Evolutionary conservation across 306 rosid species (phyloP), one percentile per base, ranked within the genome.

Genomic region (Sicyos edulis): DNA sequence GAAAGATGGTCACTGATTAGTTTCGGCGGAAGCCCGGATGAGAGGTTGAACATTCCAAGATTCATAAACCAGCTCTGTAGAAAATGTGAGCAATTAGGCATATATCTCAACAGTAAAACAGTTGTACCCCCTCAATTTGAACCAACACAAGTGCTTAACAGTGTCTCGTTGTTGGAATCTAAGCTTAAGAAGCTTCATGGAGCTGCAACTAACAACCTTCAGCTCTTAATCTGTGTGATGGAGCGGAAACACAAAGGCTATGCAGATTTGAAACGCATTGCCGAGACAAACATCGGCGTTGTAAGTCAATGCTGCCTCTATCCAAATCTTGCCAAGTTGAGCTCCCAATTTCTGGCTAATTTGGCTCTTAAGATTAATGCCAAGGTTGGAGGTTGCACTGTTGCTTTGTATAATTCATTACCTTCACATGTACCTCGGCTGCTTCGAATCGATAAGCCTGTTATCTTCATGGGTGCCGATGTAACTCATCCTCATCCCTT

Each of bases 401-500:
- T 89, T 59, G 88, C 99, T 7, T 76, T 95, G 72, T 91, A 83
- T 88, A 87, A 91, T 75, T 88, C 99, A 6, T 77, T 95, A 45
- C 97, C 88, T 22, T 87, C 95, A n/a, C 97, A 93, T 72, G 65
- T 93, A 72, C 98, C 98, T 1, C 83, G 98, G 0, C 84, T 93
- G 59, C 86, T 93, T 57, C 80, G 34, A 17, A 59, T 70, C 0
- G 85, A 85, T 21, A 93, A 95, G 81, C 97, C 97, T 0, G 96
- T 77, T 40, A 89, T 95, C 73, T 95, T 95, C 75, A 85, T 95
- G 97, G 99, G 99, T 1, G 99, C 99, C 3, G 99, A 95, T 76
- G 99, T 95, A 12, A 95, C 99, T 26, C 99, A 91, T 79, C 99
- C 97, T 40, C 99, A 95, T 73, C 99, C 99, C 16, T 92, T 95